A percentile compares a stretch with the other conserved stretches of the same genome.
Conservation (phyloP, 495 filamentous ascomycete species). For the Aspergillus leporis region DNA sequence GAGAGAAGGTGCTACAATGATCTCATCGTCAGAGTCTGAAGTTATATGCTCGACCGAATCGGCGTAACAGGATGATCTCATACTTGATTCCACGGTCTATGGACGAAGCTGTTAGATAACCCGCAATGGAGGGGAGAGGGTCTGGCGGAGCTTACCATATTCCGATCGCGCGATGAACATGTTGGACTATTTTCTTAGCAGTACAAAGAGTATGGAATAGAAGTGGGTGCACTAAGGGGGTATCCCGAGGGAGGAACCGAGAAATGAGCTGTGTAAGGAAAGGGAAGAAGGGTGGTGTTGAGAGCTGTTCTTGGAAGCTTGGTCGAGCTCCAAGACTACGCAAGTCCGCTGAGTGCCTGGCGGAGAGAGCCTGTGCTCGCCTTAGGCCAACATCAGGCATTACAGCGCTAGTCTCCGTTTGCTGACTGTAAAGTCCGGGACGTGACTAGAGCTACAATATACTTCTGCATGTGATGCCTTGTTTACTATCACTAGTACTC, state of each 20-base stretch:
- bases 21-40: conserved; percentile 27
- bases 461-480: background rate
- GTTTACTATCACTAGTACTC: conserved; percentile 6
- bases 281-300: conserved; percentile 16
- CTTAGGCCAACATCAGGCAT: conserved; percentile 35
- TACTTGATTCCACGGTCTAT: conserved; percentile 99
- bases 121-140: conserved; percentile 23
- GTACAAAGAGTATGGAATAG: conserved; percentile 5
- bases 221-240: conserved; percentile 6
- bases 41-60: background rate
- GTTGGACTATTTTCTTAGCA: conserved; percentile 42
- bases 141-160: conserved; percentile 74
- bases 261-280: conserved; percentile 11
- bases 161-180: conserved; percentile 99
- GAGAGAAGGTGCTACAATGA: conserved; percentile 91
- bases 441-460: conserved; percentile 10
- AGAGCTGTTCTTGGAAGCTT: conserved; percentile 27
- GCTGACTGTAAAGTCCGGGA: conserved; percentile 6
- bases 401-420: conserved; percentile 7
- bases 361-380: conserved; percentile 18
- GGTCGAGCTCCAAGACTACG: conserved; percentile 41
- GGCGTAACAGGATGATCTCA: conserved; percentile 24
- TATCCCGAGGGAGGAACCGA: conserved; percentile 3
- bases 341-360: conserved; percentile 45
- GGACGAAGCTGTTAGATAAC: conserved; percentile 35